These are phyloP conservation scores for Ogataea ramenticola DNA, from an alignment of 805 yeast species.

Conservation along the genomic window DNA sequence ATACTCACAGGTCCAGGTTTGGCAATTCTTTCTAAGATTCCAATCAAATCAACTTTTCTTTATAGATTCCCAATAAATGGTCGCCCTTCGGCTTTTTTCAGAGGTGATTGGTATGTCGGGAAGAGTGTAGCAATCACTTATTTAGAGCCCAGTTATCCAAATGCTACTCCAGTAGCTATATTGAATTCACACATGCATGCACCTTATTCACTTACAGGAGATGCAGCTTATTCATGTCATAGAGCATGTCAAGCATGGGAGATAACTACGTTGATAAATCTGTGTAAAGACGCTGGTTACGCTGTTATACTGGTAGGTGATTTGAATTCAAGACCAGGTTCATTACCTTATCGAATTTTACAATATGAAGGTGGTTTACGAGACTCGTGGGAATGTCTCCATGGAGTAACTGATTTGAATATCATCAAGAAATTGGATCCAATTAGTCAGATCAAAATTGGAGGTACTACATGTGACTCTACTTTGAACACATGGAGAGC, in stretches of 20 bases:
- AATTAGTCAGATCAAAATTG: constrained; percentile 54
- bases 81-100: constrained; percentile 81
- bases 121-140: constrained; percentile 76
- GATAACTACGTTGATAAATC: constrained; percentile 56
- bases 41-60: constrained; percentile 71
- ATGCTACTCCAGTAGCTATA: constrained; percentile 58
- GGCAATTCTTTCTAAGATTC: constrained; percentile 75
- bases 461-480: constrained; percentile 90
- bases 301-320: constrained; percentile 90
- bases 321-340: constrained; percentile 81
- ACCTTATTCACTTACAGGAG: constrained; percentile 78
- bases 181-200: constrained; percentile 97
- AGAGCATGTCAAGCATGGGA: constrained; percentile 97
- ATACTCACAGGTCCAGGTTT: constrained; percentile 91
- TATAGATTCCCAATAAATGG: constrained; percentile 91
- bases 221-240: constrained; percentile 85
- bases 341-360: constrained; percentile 71
- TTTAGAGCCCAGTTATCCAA: constrained; percentile 42
- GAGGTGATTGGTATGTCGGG: constrained; percentile 98
- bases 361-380: constrained; percentile 58
- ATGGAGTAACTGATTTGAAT: constrained; percentile 39
- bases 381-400: constrained; percentile 77
- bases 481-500: constrained; percentile 81
- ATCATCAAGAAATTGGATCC: constrained; percentile 42
- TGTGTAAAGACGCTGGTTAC: constrained; percentile 66